phyloP scores from a whole-genome alignment of 2,329 filamentous ascomycete species.

The Phoma sp. region DNA sequence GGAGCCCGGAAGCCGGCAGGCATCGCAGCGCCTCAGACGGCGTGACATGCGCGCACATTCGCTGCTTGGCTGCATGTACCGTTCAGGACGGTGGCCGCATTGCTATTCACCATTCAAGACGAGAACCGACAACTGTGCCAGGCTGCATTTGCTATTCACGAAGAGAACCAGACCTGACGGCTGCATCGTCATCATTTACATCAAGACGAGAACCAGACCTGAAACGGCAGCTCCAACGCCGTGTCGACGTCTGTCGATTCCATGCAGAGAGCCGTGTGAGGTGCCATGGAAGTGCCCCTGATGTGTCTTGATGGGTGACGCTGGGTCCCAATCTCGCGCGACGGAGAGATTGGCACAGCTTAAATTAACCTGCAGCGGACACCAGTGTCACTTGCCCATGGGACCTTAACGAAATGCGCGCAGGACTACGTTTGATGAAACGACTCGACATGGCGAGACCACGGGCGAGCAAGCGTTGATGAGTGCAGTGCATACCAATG shows the following conservation, averaged over 20 bases:
- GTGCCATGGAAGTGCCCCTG: slow-evolving; percentile 8
- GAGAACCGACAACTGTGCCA: too few relatives aligned
- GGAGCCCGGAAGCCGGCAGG: slow-evolving; percentile 22
- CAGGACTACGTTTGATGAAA: slow-evolving; percentile 14
- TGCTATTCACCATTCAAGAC: too few relatives aligned
- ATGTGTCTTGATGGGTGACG: slow-evolving; percentile 13
- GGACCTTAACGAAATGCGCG: slow-evolving; percentile 12
- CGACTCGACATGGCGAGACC: slow-evolving; percentile 10
- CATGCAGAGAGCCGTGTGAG: not conserved
- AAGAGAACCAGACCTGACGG: too few relatives aligned
- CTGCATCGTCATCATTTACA: too few relatives aligned
- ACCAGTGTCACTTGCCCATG: slow-evolving; percentile 23
- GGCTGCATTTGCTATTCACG: too few relatives aligned
- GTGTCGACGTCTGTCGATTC: not conserved
- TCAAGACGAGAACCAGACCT: slow-evolving; percentile 1
- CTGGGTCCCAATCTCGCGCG: slow-evolving; percentile 22
- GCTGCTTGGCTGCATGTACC: slow-evolving; percentile 16
- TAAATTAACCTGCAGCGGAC: slow-evolving; percentile 27
- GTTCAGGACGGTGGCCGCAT: too few relatives aligned
- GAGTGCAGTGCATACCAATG: slow-evolving; percentile 23
- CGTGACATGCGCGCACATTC: slow-evolving; percentile 1
- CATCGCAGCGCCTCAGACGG: slow-evolving; percentile 10
- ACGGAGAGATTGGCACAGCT: slow-evolving; percentile 23
- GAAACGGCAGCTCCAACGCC: slow-evolving; percentile 8
- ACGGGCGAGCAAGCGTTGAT: slow-evolving; percentile 26